Base-by-base conservation (phyloP, 176 grass and related monocot species). In the Tillandsia fasciculata region DNA sequence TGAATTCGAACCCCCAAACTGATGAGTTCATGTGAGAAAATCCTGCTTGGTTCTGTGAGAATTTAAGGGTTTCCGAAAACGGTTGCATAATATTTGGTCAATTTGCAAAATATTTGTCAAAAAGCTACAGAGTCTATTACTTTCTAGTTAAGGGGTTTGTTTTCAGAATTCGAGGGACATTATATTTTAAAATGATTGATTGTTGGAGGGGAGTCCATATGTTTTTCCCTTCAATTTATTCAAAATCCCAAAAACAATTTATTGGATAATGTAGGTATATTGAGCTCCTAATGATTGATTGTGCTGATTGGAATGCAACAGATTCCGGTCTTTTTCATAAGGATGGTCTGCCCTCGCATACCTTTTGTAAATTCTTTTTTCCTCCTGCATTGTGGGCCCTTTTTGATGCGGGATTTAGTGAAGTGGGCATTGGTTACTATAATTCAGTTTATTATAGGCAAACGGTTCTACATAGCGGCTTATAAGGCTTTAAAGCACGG, bases 291-390 rank as follows among this genome's bases (percentile, higher is more conserved):
- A 28, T 48, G 12, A 84, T 13, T 73, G 12, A 71, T 33, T 68
- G 14, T 27, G 63, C 52, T 74, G 83, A 22, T 81, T 51, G 74
- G 12, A 2, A 61, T 73, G 76, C 74, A 82, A 68, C 86, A 99
- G 94, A 83, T 99, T 74, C 94, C 94, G 58, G 90, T 99, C 65
- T 99, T 99, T 68, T 93, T 99, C 49, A 88, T 99, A 73, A 81
- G 82, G 71, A 88, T 99, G 82, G 75, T 90, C 51, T 92, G 86
- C 75, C 94, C 94, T 12, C 79, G 69, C 76, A 87, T 99, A 81
- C 77, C 79, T 24, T 84, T 93, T 14, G 50, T 99, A 12, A 81
- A 66, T 71, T 54, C 87, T 69, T 77, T 99, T 68, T 74, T 99
- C 50, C 71, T 65, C 57, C 76, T 78, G 84, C 86, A 84, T 13